Base-by-base conservation (phyloP, 176 grass and related monocot genomes). In the Ensete ventricosum region DNA sequence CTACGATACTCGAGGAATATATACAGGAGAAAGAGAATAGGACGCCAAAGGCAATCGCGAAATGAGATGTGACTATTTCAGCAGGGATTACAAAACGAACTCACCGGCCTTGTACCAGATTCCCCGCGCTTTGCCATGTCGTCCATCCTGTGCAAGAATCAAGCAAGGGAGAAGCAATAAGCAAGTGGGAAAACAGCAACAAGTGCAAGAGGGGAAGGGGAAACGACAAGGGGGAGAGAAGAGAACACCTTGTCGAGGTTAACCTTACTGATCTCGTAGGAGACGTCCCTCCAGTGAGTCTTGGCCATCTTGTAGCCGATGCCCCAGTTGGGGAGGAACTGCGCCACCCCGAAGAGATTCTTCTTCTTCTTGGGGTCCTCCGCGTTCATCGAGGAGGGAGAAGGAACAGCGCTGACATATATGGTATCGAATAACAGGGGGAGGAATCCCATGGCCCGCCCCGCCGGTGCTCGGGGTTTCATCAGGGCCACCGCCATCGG, bases 261-360 rank as follows among this genome's bases (percentile, higher is more conserved):
- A 77, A 97, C 87, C 82, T 87, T 91, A 50, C 90, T 91, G 80
- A 97, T 85, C 75, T 91, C 81, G 68, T 97, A 97, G 6, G 88
- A 93, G 50, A 97, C 85, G 49, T 97, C 90, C 55, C 87, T 89
- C 93, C 93, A 97, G 67, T 87, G 87, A 13, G 83, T 90, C 85
- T 97, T 97, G 66, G 94, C 94, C 50, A 97, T 88, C 82, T 89
- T 88, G 80, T 87, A 93, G 1, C 90, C 93, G 22, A 97, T 75
- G 43, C 93, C 93, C 93, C 90, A 93, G 25, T 73, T 72, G 0
- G 93, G 93, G 10, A 97, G 77, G 88, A 97, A 93, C 75, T 97
- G 87, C 74, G 88, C 79, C 71, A 97, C 90, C 34, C 91, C 90
- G 64, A 93, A 93, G 59, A 97, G 79, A 81, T 88, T 97, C 83